These are phyloP conservation scores for Cantharellus anzutake DNA, from an alignment of 768 basidiomycete genomes.

Conservation along the genomic window DNA sequence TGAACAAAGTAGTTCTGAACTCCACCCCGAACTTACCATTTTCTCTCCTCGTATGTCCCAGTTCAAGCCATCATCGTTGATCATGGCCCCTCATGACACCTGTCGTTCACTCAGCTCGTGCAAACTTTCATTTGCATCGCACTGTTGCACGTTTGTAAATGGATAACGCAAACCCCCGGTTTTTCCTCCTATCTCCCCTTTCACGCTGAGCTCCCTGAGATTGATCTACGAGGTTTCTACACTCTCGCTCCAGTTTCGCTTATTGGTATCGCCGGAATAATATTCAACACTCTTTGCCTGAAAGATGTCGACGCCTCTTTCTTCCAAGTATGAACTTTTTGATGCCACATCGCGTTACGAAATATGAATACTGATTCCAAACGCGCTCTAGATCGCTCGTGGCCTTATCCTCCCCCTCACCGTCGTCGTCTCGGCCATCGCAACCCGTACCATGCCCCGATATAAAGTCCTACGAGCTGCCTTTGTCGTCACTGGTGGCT, in stretches of 20 bases:
- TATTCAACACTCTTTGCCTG: conserved; percentile 65
- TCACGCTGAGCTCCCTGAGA: conserved; percentile 35
- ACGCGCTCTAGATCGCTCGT: conserved; percentile 44
- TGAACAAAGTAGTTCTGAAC: conserved; percentile 61
- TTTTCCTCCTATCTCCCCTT: background rate
- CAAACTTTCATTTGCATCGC: conserved; percentile 40
- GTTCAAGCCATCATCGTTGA: background rate
- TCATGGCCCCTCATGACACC: too few relatives aligned
- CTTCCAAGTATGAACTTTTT: conserved; percentile 36
- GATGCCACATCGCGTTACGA: background rate
- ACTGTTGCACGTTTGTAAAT: conserved; percentile 36
- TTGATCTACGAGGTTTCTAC: conserved; percentile 30
- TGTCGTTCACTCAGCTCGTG: conserved; percentile 27
- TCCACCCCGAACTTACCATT: conserved; percentile 46
- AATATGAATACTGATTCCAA: background rate
- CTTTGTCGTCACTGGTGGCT: conserved; percentile 47
- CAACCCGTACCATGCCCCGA: conserved; percentile 36
- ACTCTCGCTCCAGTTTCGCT: conserved; percentile 21
- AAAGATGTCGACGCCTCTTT: conserved; percentile 64
- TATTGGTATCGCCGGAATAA: conserved; percentile 18
- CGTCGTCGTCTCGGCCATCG: conserved; percentile 45
- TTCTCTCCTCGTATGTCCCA: conserved; percentile 27
- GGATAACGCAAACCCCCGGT: conserved; percentile 17
- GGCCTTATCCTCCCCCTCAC: conserved; percentile 73
- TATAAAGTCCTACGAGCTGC: conserved; percentile 38